Evolutionary conservation across 495 filamentous ascomycete species (phyloP).

Genomic region (Penicillium chermesinum): DNA sequence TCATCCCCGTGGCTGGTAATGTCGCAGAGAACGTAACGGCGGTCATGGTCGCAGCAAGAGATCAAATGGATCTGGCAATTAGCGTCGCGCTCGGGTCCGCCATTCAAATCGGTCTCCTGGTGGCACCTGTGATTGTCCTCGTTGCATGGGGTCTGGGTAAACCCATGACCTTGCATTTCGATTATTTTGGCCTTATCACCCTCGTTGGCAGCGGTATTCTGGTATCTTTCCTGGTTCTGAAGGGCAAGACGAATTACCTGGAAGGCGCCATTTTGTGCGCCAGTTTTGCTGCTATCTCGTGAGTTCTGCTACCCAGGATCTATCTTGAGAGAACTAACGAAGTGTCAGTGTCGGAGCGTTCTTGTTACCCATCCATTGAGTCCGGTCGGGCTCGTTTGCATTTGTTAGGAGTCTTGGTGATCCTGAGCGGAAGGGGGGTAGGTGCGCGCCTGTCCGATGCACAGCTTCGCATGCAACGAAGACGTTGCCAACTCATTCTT

Average conservation of each 20-base stretch:
- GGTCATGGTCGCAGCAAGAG: conserved; percentile 81
- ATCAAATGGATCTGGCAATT: conserved; percentile 94
- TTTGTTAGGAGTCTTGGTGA: background rate
- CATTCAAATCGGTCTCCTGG: conserved; percentile 75
- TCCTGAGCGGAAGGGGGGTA: too few relatives aligned
- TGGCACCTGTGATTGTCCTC: conserved; percentile 82
- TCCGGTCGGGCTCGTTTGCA: background rate
- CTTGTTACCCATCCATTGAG: conserved; percentile 7
- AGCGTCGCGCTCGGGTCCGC: conserved; percentile 82
- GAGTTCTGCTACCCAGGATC: conserved; percentile 7
- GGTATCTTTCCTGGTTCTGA: conserved; percentile 84
- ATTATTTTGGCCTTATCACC: conserved; percentile 81
- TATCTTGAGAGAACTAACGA: background rate
- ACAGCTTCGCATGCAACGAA: background rate
- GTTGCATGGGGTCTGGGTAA: conserved; percentile 78
- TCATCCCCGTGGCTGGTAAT: conserved; percentile 86
- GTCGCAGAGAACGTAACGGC: conserved; percentile 90
- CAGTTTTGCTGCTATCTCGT: conserved; percentile 61
- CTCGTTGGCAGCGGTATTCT: conserved; percentile 82
- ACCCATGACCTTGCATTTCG: conserved; percentile 86
- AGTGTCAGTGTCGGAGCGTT: conserved; percentile 8
- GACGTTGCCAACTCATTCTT: background rate
- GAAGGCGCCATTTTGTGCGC: conserved; percentile 79
- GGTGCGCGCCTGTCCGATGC: too few relatives aligned
- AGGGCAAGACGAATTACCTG: conserved; percentile 83